Evolutionary conservation across 176 grass and related monocot species (phyloP), one percentile per base, ranked within the genome.

Genomic region (Cenchrus purpureus): DNA sequence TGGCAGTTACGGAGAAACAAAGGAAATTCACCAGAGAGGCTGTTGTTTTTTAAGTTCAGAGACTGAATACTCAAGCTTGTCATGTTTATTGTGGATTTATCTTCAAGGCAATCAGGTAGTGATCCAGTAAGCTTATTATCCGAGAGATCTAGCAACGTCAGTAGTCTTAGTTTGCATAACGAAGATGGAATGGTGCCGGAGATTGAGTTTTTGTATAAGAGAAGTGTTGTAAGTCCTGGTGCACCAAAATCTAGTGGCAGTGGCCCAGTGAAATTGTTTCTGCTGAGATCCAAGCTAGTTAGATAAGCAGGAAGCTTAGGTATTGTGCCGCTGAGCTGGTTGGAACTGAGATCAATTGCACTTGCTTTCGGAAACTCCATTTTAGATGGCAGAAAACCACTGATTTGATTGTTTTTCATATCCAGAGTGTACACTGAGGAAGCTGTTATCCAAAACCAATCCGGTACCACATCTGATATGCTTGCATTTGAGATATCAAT

Each of bases 181-280:
- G 73, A 87, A 31, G 78, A 34, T 7, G 92, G 92, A 9, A 94
- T 82, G 1, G 20, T 10, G 15, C 86, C 89, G 74, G 65, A 81
- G n/a, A 94, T 57, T 0, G 2, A 68, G 20, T 91, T 94, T 0
- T 83, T 13, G 19, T n/a, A 79, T 3, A 92, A 51, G 16, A 59
- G 0, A 4, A 94, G 58, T 62, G 0, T 15, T 16, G 0, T 0
- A 7, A 85, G 51, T 0, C 3, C 0, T 4, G 71, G 19, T 1
- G 66, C 46, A 82, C 77, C 61, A 48, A 85, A 70, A 7, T 86
- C 57, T 9, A 15, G 5, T 65, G 67, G 81, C 6, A 94, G 14
- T 1, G 84, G 10, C 10, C 84, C 87, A 7, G 10, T 71, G 37
- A 94, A 67, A 16, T n/a, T 52, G 54, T 94, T 94, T 22, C 71